Conservation (phyloP, 495 filamentous ascomycete genomes). For the Neurospora pannonica region DNA sequence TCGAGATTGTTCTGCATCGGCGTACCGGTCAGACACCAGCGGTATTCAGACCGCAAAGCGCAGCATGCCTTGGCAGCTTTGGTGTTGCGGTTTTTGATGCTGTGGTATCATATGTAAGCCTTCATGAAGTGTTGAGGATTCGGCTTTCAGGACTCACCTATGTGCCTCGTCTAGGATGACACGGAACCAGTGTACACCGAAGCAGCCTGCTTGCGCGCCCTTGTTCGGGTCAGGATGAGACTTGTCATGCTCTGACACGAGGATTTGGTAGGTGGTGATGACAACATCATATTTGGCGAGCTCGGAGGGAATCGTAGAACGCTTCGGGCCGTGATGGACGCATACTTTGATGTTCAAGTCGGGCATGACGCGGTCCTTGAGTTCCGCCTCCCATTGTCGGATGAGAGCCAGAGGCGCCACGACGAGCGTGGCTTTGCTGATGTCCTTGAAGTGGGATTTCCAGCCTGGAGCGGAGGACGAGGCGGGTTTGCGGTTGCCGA, state of each 20-base stretch:
- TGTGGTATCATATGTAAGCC: slow-evolving; percentile 40
- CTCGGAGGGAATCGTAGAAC: slow-evolving; percentile 65
- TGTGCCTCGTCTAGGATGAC: slow-evolving; percentile 86
- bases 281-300: slow-evolving; percentile 87
- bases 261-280: slow-evolving; percentile 91
- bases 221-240: slow-evolving; percentile 39
- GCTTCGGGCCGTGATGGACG: slow-evolving; percentile 80
- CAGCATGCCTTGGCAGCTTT: slow-evolving; percentile 86
- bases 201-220: slow-evolving; percentile 67
- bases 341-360: slow-evolving; percentile 65
- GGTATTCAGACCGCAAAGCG: slow-evolving; percentile 68
- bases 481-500: slow-evolving; percentile 67
- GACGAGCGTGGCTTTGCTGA: slow-evolving; percentile 76
- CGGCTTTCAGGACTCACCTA: not conserved
- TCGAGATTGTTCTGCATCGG: slow-evolving; percentile 98
- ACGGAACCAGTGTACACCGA: slow-evolving; percentile 88
- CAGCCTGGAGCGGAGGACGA: slow-evolving; percentile 36
- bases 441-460: slow-evolving; percentile 47
- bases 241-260: slow-evolving; percentile 77
- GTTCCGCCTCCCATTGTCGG: slow-evolving; percentile 93
- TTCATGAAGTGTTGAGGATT: not conserved
- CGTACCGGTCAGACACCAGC: slow-evolving; percentile 94
- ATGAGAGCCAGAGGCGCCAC: slow-evolving; percentile 93
- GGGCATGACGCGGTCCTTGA: slow-evolving; percentile 63
- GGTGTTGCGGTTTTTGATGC: slow-evolving; percentile 95